Evolutionary conservation across 2,329 filamentous ascomycete genomes (phyloP).

Genomic region (Monosporascus sp.): DNA sequence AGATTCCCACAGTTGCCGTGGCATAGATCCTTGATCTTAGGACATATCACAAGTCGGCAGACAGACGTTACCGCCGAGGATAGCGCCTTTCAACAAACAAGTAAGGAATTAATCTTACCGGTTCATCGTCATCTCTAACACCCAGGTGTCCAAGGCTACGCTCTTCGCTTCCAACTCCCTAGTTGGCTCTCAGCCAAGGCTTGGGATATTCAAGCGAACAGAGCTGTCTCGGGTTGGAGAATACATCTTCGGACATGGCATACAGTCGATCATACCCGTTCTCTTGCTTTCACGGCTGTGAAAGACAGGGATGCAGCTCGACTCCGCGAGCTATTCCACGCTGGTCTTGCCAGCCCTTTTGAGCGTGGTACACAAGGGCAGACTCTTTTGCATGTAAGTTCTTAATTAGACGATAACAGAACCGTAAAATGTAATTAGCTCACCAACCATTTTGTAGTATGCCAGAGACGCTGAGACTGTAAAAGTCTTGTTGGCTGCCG

Average conservation of each 20-base stretch:
- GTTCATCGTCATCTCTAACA: neutral
- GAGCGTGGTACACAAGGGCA: accelerated
- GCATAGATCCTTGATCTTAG: neutral
- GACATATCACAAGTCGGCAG: neutral
- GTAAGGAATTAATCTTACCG: neutral
- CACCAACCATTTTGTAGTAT: neutral
- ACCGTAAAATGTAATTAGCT: neutral
- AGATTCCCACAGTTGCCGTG: neutral
- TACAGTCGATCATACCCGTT: neutral
- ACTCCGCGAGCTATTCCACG: neutral
- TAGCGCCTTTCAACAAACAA: neutral
- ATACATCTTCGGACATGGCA: neutral
- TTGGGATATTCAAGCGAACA: neutral
- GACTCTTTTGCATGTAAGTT: neutral
- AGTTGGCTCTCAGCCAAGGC: neutral
- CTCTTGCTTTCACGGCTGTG: neutral
- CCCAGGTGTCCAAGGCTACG: neutral
- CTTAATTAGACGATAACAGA: neutral
- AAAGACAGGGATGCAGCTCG: neutral
- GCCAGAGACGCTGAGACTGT: neutral
- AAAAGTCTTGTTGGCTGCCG: neutral
- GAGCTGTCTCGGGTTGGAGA: neutral
- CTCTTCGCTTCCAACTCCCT: neutral
- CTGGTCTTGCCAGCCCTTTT: neutral
- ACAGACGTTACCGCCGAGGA: neutral